Evolutionary conservation across 768 basidiomycete genomes (phyloP).

Genomic region (Mycena vulgaris): DNA sequence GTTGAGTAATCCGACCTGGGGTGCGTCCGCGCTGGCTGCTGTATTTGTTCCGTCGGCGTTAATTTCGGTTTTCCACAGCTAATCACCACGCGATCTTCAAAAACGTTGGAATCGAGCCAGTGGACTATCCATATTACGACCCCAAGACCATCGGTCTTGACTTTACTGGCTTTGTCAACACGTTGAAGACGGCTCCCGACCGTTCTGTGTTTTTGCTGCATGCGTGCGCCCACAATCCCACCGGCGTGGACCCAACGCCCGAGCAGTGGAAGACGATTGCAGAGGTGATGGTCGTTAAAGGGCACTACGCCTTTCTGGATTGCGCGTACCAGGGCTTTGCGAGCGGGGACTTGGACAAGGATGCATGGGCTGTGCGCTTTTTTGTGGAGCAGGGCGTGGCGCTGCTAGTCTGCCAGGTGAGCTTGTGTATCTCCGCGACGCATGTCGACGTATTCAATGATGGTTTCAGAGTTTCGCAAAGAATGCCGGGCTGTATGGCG

Average conservation of each 20-base stretch:
- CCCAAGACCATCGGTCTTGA: conserved; percentile 91
- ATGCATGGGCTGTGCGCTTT: conserved; percentile 92
- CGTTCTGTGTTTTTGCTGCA: conserved; percentile 93
- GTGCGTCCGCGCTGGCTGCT: conserved; percentile 56
- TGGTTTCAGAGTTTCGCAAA: conserved; percentile 92
- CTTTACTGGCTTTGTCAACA: conserved; percentile 74
- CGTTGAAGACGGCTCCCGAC: conserved; percentile 75
- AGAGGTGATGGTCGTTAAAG: conserved; percentile 76
- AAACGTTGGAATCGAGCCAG: conserved; percentile 90
- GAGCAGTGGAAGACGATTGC: conserved; percentile 91
- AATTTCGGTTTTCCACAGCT: conserved; percentile 55
- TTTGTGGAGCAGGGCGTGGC: conserved; percentile 85
- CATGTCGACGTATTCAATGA: neutral
- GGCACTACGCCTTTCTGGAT: conserved; percentile 94
- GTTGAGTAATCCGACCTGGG: conserved; percentile 96
- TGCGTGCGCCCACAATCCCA: conserved; percentile 97
- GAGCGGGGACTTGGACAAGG: conserved; percentile 90
- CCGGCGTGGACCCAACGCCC: conserved; percentile 92
- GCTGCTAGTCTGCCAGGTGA: conserved; percentile 90
- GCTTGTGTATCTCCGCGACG: conserved; percentile 37
- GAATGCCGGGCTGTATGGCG: conserved; percentile 95
- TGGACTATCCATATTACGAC: conserved; percentile 96
- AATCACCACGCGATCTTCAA: conserved; percentile 94
- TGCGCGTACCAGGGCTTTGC: conserved; percentile 98
- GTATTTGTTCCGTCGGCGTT: conserved; percentile 9